A percentile compares a stretch with the other conserved stretches of the same genome.
These are phyloP conservation scores for Draba incana DNA, from an alignment of 345 rosid species.

Conservation along the genomic window DNA sequence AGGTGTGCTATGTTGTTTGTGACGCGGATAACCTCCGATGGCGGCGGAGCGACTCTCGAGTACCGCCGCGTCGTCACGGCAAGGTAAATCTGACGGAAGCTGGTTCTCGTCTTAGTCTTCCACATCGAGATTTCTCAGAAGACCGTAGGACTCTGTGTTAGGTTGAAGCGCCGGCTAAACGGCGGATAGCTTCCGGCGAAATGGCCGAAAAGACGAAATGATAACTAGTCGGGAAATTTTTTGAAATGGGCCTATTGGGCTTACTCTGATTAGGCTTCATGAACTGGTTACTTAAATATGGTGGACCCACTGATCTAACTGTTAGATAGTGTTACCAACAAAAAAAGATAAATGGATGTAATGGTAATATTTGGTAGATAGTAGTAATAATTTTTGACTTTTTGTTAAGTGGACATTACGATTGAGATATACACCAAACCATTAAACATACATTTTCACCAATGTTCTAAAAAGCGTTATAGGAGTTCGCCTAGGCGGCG, in stretches of 20 bases:
- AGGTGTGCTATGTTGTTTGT: constrained; percentile 61
- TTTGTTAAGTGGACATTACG: no score
- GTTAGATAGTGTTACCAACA: no score
- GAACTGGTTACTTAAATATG: not conserved
- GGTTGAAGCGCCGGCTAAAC: constrained; percentile 7
- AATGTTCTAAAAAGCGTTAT: no score
- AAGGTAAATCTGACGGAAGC: constrained; percentile 22
- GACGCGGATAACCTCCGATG: constrained; percentile 59
- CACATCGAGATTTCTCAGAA: constrained; percentile 21
- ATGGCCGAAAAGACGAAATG: constrained; percentile 15
- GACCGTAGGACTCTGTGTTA: not conserved
- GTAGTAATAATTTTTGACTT: no score
- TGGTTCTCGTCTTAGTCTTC: constrained; percentile 28
- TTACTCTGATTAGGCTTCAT: not conserved
- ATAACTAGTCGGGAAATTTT: not conserved
- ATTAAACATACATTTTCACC: no score
- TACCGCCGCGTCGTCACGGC: constrained; percentile 39
- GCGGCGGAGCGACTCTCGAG: constrained; percentile 64
- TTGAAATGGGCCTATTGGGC: constrained; percentile 32
- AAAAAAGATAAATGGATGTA: no score
- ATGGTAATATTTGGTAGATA: no score
- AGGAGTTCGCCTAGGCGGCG: no score
- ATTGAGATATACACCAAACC: no score
- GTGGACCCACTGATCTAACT: no score
- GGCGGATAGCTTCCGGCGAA: constrained; percentile 21